Evolutionary conservation across 1,284 basidiomycete species (phyloP).

Genomic region (Sphagnurus paluster): DNA sequence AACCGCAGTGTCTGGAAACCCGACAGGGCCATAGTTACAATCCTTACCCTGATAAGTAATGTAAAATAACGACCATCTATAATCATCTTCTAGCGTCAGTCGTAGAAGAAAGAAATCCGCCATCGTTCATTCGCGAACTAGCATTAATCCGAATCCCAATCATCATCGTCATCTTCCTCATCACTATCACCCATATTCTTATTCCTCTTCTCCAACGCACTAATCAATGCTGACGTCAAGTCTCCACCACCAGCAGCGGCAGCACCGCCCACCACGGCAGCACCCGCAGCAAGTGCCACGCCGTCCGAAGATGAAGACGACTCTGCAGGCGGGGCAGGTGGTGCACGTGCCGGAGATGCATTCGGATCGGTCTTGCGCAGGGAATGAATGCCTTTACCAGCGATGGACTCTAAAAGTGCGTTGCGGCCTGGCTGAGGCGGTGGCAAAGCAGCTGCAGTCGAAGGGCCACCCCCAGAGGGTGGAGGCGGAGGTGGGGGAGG

Average conservation of each 20-base stretch:
- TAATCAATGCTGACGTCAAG: constrained; percentile 53
- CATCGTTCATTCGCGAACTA: neutral
- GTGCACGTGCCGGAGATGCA: constrained; percentile 30
- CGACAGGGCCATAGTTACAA: too few relatives aligned
- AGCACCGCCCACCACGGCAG: constrained; percentile 40
- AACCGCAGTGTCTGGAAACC: too few relatives aligned
- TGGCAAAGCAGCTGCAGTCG: constrained; percentile 32
- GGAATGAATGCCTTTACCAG: constrained; percentile 61
- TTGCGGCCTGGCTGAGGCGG: constrained; percentile 51
- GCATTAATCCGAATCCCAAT: constrained; percentile 65
- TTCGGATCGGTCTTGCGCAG: constrained; percentile 66
- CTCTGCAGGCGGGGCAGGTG: constrained; percentile 27
- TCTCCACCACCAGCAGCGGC: constrained; percentile 42
- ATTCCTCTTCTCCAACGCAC: constrained; percentile 69
- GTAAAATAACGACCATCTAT: too few relatives aligned
- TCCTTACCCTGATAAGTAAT: too few relatives aligned
- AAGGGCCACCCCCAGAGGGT: constrained; percentile 26
- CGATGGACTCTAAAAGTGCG: constrained; percentile 57
- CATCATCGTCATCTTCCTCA: constrained; percentile 89
- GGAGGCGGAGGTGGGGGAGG: constrained; percentile 32
- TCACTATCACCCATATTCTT: constrained; percentile 88
- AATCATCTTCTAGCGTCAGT: too few relatives aligned
- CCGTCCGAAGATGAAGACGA: constrained; percentile 20
- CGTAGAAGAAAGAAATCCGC: neutral
- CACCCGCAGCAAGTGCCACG: constrained; percentile 32